A percentile compares a stretch with the other conserved stretches of the same genome.
Evolutionary conservation across 2,329 filamentous ascomycete species (phyloP).

Genomic region (Chaetomiaceae sp.): DNA sequence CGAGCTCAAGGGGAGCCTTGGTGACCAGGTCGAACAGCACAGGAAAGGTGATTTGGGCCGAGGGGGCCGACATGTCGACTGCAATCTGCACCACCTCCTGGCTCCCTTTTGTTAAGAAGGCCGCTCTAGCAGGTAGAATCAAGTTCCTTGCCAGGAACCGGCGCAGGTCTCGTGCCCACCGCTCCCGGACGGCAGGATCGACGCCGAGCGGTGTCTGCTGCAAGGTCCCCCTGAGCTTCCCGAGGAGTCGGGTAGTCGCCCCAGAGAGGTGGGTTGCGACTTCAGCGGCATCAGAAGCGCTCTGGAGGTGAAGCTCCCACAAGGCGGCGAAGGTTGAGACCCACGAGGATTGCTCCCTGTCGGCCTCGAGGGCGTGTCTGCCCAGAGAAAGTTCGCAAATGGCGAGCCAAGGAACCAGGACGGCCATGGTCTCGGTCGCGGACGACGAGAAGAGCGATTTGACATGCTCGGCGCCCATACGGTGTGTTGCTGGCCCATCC

Average conservation of each 20-base stretch:
- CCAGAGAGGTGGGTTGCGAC: slow-evolving; percentile 45
- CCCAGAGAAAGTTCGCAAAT: slow-evolving; percentile 41
- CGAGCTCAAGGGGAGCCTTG: slow-evolving; percentile 27
- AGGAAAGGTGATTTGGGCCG: slow-evolving; percentile 36
- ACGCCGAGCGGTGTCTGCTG: slow-evolving; percentile 18
- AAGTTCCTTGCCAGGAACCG: slow-evolving; percentile 47
- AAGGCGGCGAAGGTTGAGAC: slow-evolving; percentile 41
- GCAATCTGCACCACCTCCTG: slow-evolving; percentile 39
- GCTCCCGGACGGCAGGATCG: slow-evolving; percentile 27
- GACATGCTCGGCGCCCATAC: slow-evolving; percentile 54
- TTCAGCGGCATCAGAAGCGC: slow-evolving; percentile 42
- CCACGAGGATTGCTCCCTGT: slow-evolving; percentile 43
- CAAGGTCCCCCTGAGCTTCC: slow-evolving; percentile 34
- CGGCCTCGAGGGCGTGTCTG: slow-evolving; percentile 29
- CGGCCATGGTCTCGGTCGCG: slow-evolving; percentile 41
- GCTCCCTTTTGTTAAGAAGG: slow-evolving; percentile 41
- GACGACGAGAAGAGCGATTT: slow-evolving; percentile 51
- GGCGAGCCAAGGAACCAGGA: slow-evolving; percentile 42
- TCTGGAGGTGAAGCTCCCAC: slow-evolving; percentile 53
- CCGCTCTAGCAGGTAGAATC: slow-evolving; percentile 46
- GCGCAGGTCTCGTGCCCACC: slow-evolving; percentile 45
- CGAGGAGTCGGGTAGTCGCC: slow-evolving; percentile 37
- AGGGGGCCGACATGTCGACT: slow-evolving; percentile 35
- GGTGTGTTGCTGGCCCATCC: slow-evolving; percentile 32
- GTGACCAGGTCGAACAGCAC: slow-evolving; percentile 43